Base-by-base conservation (phyloP, 192 early-diverging fungal species). In the Backusella circina region DNA sequence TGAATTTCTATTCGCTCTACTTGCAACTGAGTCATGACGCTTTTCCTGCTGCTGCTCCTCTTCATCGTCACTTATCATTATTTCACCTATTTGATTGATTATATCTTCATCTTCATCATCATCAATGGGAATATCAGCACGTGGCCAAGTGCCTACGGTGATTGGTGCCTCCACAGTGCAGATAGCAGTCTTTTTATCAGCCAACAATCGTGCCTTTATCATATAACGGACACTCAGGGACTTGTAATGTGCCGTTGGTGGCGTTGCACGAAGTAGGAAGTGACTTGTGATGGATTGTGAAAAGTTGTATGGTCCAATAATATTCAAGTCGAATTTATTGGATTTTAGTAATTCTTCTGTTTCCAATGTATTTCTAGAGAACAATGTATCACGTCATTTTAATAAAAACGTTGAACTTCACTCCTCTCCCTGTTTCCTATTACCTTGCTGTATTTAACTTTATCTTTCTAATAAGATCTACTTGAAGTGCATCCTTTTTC, bases 51-150 rank as follows among this genome's bases (percentile, higher is more conserved):
- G n/a, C 0, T 0, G 5, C 1, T 23, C 51, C 13, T 61, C 54
- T 15, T 61, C 54, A 61, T 61, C 54, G 12, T 61, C 54, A 28
- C 54, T 61, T 28, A 61, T 61, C 54, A 61, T 61, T 26, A 61
- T 61, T 28, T 61, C 54, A 13, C 54, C 54, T 12, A 61, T 28
- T 28, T 61, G 54, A 28, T 61, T 61, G 9, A 61, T 23, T 61
- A 61, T 39, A 67, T 75, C 37, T 39, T 41, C 69, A n/a, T 83
- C 82, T 3, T 80, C 82, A 31, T 83, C 82, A 28, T 83, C 82
- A 64, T 83, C 82, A 74, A 83, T 83, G 32, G 82, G 82, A 12
- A 79, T 70, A 31, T 73, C 75, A 10, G 82, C 75, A 44, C 71
- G 75, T n/a, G 82, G 82, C 67, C 72, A 79, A 7, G 82, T 83